Conservation (phyloP, 441 rosid species). For the Mallotus repandus region DNA sequence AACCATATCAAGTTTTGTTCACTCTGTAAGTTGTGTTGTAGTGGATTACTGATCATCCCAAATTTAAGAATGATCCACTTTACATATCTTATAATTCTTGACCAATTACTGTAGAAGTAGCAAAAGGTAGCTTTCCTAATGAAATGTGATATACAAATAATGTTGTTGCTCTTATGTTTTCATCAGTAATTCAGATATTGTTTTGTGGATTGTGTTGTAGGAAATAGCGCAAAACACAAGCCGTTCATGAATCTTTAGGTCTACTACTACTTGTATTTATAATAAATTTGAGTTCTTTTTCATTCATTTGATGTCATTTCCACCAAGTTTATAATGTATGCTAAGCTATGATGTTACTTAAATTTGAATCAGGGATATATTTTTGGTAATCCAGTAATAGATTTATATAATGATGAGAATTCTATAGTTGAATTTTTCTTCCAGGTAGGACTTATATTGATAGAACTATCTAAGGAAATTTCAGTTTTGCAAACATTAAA, state of each 20-base stretch:
- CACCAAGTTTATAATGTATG: background rate
- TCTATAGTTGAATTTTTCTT: constrained; percentile 13
- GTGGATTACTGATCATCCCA: constrained; percentile 34
- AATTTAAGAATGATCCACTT: constrained; percentile 24
- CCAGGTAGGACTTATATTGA: constrained; percentile 9
- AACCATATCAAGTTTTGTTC: background rate
- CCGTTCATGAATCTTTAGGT: constrained; percentile 35
- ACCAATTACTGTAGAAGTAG: constrained; percentile 19
- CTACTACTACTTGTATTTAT: background rate
- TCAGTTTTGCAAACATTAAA: background rate
- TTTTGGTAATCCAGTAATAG: constrained; percentile 19
- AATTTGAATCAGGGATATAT: constrained; percentile 11
- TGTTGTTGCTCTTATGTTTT: background rate
- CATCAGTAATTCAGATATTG: background rate
- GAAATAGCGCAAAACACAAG: constrained; percentile 19
- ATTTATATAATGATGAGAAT: constrained; percentile 17
- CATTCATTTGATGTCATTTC: background rate
- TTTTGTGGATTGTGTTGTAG: constrained; percentile 19
- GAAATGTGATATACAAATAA: background rate
- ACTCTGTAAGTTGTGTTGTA: constrained; percentile 16
- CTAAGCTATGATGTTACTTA: constrained; percentile 1
- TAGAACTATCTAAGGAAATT: constrained; percentile 9
- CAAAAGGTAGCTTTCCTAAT: constrained; percentile 1
- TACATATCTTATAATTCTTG: constrained; percentile 37
- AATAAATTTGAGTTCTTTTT: background rate